Percentiles rank a stretch among this genome's conserved stretches.
Evolutionary conservation across 257 asterid species (phyloP).

Genomic region (Lithospermum erythrorhizon): DNA sequence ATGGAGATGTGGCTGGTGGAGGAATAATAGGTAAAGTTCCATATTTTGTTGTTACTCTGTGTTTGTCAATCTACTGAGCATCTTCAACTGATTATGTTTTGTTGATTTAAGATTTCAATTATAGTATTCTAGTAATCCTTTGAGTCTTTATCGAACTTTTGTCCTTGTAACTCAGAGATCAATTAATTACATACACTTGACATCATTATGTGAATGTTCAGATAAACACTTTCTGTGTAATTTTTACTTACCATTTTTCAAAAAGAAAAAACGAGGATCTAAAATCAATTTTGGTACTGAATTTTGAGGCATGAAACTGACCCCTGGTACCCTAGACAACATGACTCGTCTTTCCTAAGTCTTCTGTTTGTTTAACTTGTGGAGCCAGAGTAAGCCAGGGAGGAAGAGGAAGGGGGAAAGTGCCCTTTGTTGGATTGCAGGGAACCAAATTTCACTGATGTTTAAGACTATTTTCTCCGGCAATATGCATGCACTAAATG

Average conservation of each 20-base stretch:
- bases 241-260: background rate
- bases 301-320: no score
- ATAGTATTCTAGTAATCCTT: background rate
- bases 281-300: background rate
- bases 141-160: no score
- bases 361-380: no score
- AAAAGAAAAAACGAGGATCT: background rate
- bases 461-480: no score
- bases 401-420: no score
- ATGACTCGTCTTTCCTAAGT: no score
- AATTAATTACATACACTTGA: background rate
- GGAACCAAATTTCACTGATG: no score
- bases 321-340: no score
- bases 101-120: background rate
- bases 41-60: background rate
- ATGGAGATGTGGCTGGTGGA: constrained; percentile 79
- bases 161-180: background rate
- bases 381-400: no score
- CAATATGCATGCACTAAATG: no score
- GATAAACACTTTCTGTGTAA: no score
- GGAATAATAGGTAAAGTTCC: constrained; percentile 62
- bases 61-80: background rate
- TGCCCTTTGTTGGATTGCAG: no score
- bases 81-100: background rate
- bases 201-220: background rate